Base-by-base conservation (phyloP, 495 filamentous ascomycete species). In the Trichoderma reesei region DNA sequence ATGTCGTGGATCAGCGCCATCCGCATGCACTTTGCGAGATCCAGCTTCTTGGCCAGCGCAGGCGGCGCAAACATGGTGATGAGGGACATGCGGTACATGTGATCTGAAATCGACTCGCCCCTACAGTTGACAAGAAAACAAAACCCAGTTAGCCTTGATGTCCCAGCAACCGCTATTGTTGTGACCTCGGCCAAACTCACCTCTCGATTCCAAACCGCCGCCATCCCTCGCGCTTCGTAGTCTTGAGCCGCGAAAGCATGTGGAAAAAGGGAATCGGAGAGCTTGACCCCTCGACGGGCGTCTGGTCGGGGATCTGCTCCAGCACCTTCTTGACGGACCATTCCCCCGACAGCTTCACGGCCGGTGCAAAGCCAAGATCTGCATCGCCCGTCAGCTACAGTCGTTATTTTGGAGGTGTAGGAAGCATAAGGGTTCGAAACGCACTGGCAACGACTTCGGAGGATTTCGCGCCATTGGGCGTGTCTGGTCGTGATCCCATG, bases 1-100 rank as follows among this genome's bases (percentile, higher is more conserved):
- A 98, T 96, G 75, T 98, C 94, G 78, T 98, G 94, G 48, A 98
- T 78, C 41, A 98, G 80, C 14, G 91, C 91, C 90, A 98, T 93
- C 75, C 90, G 88, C 69, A 90, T 91, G 80, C 94, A 97, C 67
- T 85, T 87, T 3, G 83, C 78, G 66, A 96, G 82, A 72, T 98
- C 85, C 68, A 98, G 74, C 37, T 77, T 78, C 11, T 82, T 71
- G 10, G 86, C 78, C 11, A 96, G 83, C 14, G 90, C 79, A 0
- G 87, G 77, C 18, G 94, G 95, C n/a, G 90, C 92, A 62, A 98
- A 82, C 86, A 98, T 89, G 41, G 90, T 90, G 77, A 98, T 90
- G 70, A 98, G 85, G 60, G 92, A 91, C 94, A 98, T 98, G 71
- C 94, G 90, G 76, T 98, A 98, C 94, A 98, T 98, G 80, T 98